Evolutionary conservation across 2,329 filamentous ascomycete species (phyloP).

Genomic region (Epichloe brachyelytri): DNA sequence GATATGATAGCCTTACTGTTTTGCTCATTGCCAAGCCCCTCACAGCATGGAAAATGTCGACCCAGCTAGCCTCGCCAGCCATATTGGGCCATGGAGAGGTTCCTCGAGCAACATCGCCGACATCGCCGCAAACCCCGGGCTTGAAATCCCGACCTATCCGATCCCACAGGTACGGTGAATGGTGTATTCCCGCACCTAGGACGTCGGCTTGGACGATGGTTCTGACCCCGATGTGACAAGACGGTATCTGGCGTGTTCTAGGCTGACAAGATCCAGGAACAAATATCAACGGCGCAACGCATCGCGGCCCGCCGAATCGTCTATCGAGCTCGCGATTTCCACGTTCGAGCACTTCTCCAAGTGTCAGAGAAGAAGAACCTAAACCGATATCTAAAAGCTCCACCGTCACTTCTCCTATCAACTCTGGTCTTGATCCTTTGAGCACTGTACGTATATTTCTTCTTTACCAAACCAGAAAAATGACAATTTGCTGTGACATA

Average conservation of each 20-base stretch:
- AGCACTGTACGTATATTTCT: constrained; percentile 20
- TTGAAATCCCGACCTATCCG: constrained; percentile 15
- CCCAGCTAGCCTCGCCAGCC: constrained; percentile 16
- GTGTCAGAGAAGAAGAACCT: constrained; percentile 19
- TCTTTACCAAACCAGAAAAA: background rate
- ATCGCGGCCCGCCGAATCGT: constrained; percentile 7
- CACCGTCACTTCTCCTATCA: constrained; percentile 13
- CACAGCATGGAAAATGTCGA: constrained; percentile 25
- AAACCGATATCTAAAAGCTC: constrained; percentile 16
- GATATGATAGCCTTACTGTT: background rate
- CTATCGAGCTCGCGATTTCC: constrained; percentile 14
- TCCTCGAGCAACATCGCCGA: constrained; percentile 14
- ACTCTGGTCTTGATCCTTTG: constrained; percentile 23
- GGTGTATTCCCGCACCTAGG: background rate
- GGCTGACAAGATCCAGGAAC: constrained; percentile 4
- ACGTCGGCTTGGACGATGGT: background rate
- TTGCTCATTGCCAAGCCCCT: background rate
- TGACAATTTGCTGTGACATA: background rate
- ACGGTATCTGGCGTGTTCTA: background rate
- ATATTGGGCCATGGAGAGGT: constrained; percentile 15
- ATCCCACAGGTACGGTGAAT: constrained; percentile 17
- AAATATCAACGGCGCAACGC: constrained; percentile 3
- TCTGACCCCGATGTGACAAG: background rate
- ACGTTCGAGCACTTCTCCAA: constrained; percentile 50
- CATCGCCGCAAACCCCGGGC: constrained; percentile 12